phyloP scores from a whole-genome alignment of 2,329 filamentous ascomycete species.

The Talaromyces sp. region DNA sequence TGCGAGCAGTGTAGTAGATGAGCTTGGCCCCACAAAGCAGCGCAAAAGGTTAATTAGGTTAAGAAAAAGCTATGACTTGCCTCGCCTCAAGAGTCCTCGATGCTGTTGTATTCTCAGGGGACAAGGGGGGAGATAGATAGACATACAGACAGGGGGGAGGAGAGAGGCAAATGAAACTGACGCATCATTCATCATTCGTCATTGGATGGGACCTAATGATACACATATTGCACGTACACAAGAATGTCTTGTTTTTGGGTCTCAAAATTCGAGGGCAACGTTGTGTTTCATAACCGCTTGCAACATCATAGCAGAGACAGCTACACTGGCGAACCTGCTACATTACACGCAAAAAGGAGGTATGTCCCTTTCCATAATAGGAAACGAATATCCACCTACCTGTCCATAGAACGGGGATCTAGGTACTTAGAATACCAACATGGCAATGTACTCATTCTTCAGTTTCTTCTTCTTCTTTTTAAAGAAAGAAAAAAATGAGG shows the following conservation, averaged over 20 bases:
- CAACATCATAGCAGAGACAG: not conserved
- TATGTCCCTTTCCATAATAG: not conserved
- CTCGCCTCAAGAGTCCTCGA: not conserved
- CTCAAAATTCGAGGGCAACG: slow-evolving; percentile 6
- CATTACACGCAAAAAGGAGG: not conserved
- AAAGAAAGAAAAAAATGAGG: not conserved
- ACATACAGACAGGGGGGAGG: not conserved
- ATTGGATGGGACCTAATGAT: not conserved
- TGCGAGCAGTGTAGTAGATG: not conserved
- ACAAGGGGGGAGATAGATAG: not conserved
- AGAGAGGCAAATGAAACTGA: slow-evolving; percentile 2
- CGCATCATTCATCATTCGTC: not conserved
- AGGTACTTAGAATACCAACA: not conserved
- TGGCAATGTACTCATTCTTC: not conserved
- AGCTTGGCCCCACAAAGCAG: not conserved
- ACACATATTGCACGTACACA: not conserved
- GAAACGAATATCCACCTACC: not conserved
- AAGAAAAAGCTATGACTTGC: not conserved
- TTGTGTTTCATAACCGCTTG: slow-evolving; percentile 9
- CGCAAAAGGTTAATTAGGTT: not conserved
- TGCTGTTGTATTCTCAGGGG: not conserved
- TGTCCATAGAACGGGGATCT: not conserved
- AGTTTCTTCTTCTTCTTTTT: not conserved
- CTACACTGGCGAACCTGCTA: not conserved
- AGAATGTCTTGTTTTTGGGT: slow-evolving; percentile 5